phyloP scores from a whole-genome alignment of 345 rosid genomes.

The Capsella bursapastoris region DNA sequence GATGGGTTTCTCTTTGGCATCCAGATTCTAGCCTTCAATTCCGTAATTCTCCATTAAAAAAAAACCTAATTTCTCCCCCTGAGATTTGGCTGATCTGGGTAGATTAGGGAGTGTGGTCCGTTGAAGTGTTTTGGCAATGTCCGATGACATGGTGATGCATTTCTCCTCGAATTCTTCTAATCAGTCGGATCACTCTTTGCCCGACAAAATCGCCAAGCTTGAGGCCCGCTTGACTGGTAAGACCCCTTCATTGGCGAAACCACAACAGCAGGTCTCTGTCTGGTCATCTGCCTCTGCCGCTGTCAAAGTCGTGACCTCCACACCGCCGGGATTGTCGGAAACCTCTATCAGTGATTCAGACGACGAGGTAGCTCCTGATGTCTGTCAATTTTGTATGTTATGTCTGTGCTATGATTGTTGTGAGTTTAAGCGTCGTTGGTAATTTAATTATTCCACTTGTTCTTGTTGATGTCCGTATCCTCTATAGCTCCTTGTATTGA shows the following conservation, averaged over 20 bases:
- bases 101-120: conserved; percentile 9
- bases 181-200: conserved; percentile 93
- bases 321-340: conserved; percentile 55
- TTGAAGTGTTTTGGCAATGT: conserved; percentile 53
- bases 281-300: conserved; percentile 65
- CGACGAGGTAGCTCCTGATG: conserved; percentile 57
- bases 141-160: conserved; percentile 92
- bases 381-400: neutral
- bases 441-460: neutral
- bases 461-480: conserved; percentile 2
- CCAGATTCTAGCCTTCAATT: conserved; percentile 32
- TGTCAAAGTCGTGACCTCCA: conserved; percentile 49
- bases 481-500: conserved; percentile 10
- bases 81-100: conserved; percentile 20
- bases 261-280: conserved; percentile 47
- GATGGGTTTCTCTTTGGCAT: conserved; percentile 19
- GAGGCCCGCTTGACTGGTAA: conserved; percentile 99
- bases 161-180: conserved; percentile 95
- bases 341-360: conserved; percentile 88
- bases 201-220: conserved; percentile 95
- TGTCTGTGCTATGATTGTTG: neutral
- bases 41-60: neutral
- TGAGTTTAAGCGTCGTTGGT: conserved; percentile 6
- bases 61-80: conserved; percentile 33
- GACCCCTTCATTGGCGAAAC: conserved; percentile 49